A percentile compares a stretch with the other conserved stretches of the same genome.
Conservation (phyloP, 2,329 filamentous ascomycete species). For the Fusarium cicatricum region DNA sequence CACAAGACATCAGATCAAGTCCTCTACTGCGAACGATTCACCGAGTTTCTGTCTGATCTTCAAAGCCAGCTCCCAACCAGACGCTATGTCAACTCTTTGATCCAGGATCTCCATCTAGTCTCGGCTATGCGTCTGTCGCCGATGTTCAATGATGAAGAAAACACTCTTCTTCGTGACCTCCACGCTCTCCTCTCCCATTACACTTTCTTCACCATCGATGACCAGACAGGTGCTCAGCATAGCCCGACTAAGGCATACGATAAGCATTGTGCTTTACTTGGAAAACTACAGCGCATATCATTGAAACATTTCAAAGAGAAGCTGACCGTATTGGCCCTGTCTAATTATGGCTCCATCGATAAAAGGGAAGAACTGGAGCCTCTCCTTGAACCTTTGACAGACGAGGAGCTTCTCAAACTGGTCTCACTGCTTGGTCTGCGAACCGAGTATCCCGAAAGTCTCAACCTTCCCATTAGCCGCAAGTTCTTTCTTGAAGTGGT, state of each 20-base stretch:
- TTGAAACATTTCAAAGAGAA: slow-evolving; percentile 89
- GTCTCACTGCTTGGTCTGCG: slow-evolving; percentile 78
- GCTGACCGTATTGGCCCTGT: slow-evolving; percentile 87
- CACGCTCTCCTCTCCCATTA: slow-evolving; percentile 85
- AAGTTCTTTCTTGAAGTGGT: slow-evolving; percentile 75
- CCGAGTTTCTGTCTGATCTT: slow-evolving; percentile 89
- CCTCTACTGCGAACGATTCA: slow-evolving; percentile 89
- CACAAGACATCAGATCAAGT: slow-evolving; percentile 63
- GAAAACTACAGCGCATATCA: slow-evolving; percentile 79
- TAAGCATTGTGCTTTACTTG: slow-evolving; percentile 77
- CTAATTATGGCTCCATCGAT: slow-evolving; percentile 90
- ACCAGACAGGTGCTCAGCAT: slow-evolving; percentile 83
- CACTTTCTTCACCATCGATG: slow-evolving; percentile 87
- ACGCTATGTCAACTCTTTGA: slow-evolving; percentile 88
- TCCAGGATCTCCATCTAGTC: slow-evolving; percentile 86
- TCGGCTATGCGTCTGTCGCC: slow-evolving; percentile 81
- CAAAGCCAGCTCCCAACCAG: slow-evolving; percentile 93
- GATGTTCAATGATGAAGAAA: slow-evolving; percentile 77
- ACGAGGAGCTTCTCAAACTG: slow-evolving; percentile 76
- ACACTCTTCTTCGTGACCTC: slow-evolving; percentile 82
- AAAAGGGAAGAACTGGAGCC: slow-evolving; percentile 79
- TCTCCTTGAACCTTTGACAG: slow-evolving; percentile 76
- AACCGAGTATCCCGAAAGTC: slow-evolving; percentile 79
- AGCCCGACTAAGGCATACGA: slow-evolving; percentile 79
- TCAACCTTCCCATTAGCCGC: slow-evolving; percentile 70